phyloP scores from a whole-genome alignment of 2,329 filamentous ascomycete genomes.

The Salinomyces thailandicus region DNA sequence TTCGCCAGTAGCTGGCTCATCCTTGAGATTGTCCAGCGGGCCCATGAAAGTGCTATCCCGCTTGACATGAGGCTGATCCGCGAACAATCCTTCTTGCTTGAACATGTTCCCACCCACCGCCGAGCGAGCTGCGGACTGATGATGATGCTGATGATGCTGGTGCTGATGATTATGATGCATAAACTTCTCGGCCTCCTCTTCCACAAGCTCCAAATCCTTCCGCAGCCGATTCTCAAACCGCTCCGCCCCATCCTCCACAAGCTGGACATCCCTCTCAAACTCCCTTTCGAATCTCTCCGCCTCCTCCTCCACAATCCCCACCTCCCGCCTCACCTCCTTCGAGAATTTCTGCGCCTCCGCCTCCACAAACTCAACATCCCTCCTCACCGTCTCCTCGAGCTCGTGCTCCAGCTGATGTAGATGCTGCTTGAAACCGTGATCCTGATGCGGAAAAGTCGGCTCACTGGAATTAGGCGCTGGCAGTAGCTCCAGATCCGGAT shows the following conservation, averaged over 20 bases:
- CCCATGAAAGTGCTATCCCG: constrained; percentile 5
- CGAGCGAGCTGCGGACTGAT: too few relatives aligned
- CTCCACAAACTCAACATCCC: constrained; percentile 8
- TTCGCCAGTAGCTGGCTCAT: not conserved
- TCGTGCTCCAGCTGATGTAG: constrained; percentile 8
- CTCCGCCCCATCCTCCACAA: constrained; percentile 8
- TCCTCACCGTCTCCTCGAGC: constrained; percentile 7
- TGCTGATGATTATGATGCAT: constrained; percentile 5
- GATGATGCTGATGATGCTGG: not conserved
- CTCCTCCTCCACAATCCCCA: constrained; percentile 7
- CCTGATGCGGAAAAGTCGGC: constrained; percentile 6
- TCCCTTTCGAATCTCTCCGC: constrained; percentile 7
- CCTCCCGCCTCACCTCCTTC: not conserved
- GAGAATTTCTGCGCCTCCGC: constrained; percentile 9
- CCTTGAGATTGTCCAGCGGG: constrained; percentile 2
- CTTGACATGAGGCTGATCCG: not conserved
- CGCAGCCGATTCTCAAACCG: constrained; percentile 5
- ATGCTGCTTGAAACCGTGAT: constrained; percentile 12
- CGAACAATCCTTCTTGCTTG: constrained; percentile 1
- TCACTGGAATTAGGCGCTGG: constrained; percentile 17
- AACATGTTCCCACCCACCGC: not conserved
- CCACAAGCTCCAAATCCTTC: constrained; percentile 8
- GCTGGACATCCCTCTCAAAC: constrained; percentile 8
- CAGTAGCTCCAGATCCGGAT: constrained; percentile 39
- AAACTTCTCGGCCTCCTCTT: constrained; percentile 10